Evolutionary conservation across 306 rosid species (phyloP).

Genomic region (Acacia melanoxylon): DNA sequence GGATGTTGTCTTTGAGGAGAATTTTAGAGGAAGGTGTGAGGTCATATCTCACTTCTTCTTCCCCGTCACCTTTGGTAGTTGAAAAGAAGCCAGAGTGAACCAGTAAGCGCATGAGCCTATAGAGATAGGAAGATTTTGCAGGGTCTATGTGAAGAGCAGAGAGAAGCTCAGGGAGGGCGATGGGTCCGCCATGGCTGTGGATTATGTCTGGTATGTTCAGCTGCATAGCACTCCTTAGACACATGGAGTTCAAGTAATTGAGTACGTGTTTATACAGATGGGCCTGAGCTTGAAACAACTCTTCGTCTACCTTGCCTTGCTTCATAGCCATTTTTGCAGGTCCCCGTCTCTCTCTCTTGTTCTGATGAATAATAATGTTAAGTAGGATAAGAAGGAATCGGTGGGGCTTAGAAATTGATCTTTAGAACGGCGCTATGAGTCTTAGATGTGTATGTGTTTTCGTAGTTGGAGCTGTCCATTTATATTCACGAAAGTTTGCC

Average conservation of each 20-base stretch:
- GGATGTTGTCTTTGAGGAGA: constrained; percentile 25
- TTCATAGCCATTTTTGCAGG: not conserved
- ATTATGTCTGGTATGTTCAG: not conserved
- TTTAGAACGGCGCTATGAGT: not conserved
- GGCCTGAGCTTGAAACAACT: constrained; percentile 2
- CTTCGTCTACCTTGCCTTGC: not conserved
- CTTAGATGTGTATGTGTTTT: not conserved
- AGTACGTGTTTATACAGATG: not conserved
- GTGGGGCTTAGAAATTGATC: not conserved
- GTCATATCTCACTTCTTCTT: constrained; percentile 25
- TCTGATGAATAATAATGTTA: not conserved
- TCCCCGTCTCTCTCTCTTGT: not conserved
- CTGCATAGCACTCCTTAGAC: not conserved
- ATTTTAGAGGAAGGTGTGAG: constrained; percentile 41
- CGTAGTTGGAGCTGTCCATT: too few relatives aligned
- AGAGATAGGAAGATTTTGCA: not conserved
- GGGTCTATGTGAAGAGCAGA: not conserved
- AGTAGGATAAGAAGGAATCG: not conserved
- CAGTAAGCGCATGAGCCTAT: constrained; percentile 11
- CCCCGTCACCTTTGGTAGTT: not conserved
- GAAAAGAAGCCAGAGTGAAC: constrained; percentile 1
- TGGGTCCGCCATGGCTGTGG: constrained; percentile 9
- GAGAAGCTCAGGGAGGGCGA: constrained; percentile 4
- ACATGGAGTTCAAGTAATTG: not conserved
- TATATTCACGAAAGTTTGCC: too few relatives aligned